These are phyloP conservation scores for Saturnispora serradocipensis DNA, from an alignment of 805 yeast genomes.

Conservation along the genomic window DNA sequence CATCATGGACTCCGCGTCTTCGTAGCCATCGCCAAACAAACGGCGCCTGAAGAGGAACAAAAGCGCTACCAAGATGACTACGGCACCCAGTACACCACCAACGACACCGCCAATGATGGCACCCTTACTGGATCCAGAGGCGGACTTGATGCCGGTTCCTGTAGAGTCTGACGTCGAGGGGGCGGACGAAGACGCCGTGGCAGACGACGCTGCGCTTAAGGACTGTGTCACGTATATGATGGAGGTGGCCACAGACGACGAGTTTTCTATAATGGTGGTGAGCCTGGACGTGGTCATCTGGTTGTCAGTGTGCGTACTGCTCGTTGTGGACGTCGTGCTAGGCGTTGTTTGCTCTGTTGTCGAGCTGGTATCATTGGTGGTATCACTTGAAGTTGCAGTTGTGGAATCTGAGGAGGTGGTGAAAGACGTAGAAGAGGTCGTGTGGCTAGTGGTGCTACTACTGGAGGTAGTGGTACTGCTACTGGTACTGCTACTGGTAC, in stretches of 20 bases:
- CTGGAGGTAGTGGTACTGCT: background rate
- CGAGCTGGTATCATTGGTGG: constrained; percentile 1
- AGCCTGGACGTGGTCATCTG: constrained; percentile 10
- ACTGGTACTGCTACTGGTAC: constrained; percentile 6
- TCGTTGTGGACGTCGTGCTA: constrained; percentile 7
- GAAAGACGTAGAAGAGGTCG: background rate
- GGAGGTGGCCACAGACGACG: constrained; percentile 21
- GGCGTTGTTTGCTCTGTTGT: constrained; percentile 6
- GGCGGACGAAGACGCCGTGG: constrained; percentile 18
- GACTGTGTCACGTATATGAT: constrained; percentile 23
- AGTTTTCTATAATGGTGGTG: constrained; percentile 13
- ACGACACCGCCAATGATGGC: constrained; percentile 31
- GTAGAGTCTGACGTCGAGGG: constrained; percentile 6
- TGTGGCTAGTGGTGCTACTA: constrained; percentile 1
- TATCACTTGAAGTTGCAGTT: constrained; percentile 2
- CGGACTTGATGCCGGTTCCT: background rate
- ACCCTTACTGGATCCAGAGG: constrained; percentile 16
- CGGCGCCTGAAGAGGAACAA: constrained; percentile 30
- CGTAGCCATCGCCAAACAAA: constrained; percentile 23
- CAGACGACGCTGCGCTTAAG: constrained; percentile 12
- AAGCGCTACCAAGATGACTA: constrained; percentile 18
- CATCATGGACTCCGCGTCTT: constrained; percentile 30
- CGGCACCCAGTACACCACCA: constrained; percentile 28
- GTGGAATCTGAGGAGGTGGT: background rate
- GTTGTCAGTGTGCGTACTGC: constrained; percentile 1